Percentiles rank a stretch among this genome's conserved stretches.
These are phyloP conservation scores for Lolium rigidum DNA, from an alignment of 176 grass and related monocot genomes.

Conservation along the genomic window DNA sequence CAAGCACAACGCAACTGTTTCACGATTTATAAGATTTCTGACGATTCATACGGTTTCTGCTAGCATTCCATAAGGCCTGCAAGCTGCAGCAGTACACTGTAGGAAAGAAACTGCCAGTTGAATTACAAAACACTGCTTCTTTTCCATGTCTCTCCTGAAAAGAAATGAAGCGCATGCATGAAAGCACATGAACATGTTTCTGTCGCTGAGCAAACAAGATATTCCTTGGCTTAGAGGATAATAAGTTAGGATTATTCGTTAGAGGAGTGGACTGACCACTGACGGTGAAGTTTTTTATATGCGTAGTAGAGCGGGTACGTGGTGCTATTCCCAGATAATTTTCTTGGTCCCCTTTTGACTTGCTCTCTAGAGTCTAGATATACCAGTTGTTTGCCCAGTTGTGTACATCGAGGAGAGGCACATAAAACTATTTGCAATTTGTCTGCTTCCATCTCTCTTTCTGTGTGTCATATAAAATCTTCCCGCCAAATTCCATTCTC, in stretches of 20 bases:
- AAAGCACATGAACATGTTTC: neutral
- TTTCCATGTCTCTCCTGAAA: neutral
- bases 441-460: neutral
- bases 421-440: constrained; percentile 7
- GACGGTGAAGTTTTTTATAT: constrained; percentile 22
- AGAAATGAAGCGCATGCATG: neutral
- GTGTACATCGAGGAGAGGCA: neutral
- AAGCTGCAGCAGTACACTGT: neutral
- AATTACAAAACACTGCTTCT: neutral
- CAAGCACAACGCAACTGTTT: no score
- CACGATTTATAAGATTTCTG: no score
- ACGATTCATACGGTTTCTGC: neutral
- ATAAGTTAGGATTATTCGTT: neutral
- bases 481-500: constrained; percentile 6
- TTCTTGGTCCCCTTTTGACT: constrained; percentile 37
- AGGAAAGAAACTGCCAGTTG: no score
- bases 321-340: constrained; percentile 32
- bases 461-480: constrained; percentile 36
- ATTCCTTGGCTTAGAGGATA: neutral
- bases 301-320: constrained; percentile 31
- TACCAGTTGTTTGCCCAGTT: neutral
- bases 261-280: constrained; percentile 44
- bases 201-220: neutral
- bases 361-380: constrained; percentile 15
- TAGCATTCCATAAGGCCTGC: neutral